Evolutionary conservation across 768 basidiomycete genomes (phyloP), one percentile per base, ranked within the genome.

Genomic region (Gloeostereum incarnatum): DNA sequence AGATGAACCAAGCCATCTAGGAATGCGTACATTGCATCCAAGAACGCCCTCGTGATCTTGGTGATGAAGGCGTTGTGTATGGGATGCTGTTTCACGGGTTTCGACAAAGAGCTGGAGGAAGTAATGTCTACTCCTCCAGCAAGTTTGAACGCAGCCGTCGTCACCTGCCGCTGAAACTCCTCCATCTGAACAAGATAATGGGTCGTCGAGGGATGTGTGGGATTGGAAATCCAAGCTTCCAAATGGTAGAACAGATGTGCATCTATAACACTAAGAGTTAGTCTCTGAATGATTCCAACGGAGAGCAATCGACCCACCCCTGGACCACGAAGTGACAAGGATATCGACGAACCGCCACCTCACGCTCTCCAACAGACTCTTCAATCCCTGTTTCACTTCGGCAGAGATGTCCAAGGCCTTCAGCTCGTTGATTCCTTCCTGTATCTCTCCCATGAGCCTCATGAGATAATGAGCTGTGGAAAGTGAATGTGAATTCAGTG

Each of bases 261-360:
- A 55, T 99, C 94, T 96, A 48, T 5, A 34, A 34, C n/a, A 18
- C n/a, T n/a, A 11, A n/a, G 11, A n/a, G 13, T 22, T 8, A 25
- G 13, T 21, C 24, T 36, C 11, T n/a, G 41, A 31, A 25, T n/a
- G 26, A 33, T 49, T 35, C 56, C 36, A 5, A 24, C 11, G n/a
- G 16, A 33, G 35, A 8, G 13, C 25, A 36, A 13, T 22, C 8
- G 31, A 17, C 42, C 26, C 44, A 91, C 94, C 94, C 63, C 81
- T 70, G 23, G 86, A 52, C 96, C 96, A 99, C 6, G 71, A 66
- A 13, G 68, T 68, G 31, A 83, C 69, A 16, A 97, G 69, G 14
- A 84, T 68, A 50, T 94, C 89, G 36, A 77, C 78, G 53, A 97
- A 92, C 45, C 79, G 76, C 91, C 94, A 94, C 52, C 83, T 73